Evolutionary conservation across 352 stramenopile species (phyloP), one percentile per base, ranked within the genome.

Genomic region (Blastocystis sp.): DNA sequence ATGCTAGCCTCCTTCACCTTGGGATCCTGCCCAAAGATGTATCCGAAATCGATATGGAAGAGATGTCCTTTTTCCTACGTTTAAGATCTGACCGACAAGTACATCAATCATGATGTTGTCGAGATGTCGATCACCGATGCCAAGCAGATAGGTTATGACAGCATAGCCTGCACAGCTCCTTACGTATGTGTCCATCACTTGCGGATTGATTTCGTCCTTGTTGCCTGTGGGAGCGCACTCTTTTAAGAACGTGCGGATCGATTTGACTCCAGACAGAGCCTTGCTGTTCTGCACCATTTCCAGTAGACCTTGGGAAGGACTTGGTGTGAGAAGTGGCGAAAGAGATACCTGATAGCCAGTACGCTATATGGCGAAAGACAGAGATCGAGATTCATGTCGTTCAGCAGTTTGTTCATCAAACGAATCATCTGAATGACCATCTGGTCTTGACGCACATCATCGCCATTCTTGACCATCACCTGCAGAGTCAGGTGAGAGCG

Each of bases 381-480:
- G 20, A 99, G 92, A 90, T 99, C 96, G 62, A 99, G 90, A 78
- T 98, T 98, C 24, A 98, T 96, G 55, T 98, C 95, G 92, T 99
- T 99, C 50, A 99, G 92, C 43, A 99, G 91, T 6, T 96, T 93
- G 91, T 99, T 97, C 96, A 99, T 99, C 39, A 99, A 92, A 73
- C 97, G 96, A 79, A 99, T 98, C 95, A 99, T 98, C 93, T 99
- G 98, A 91, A 99, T 98, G 73, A 99, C 97, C 70, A 99, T 93
- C 92, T 99, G 97, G 92, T 99, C 98, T 92, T 99, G 98, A 7
- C 97, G 93, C 63, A 99, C 91, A 92, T 99, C 98, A 92, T 99
- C 98, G 39, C 98, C 98, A 68, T 97, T 98, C 93, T 99, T 99
- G 70, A 99, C 96, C 92, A 99, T 98, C 37, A 99, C 47, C 34